Conservation (phyloP, 768 basidiomycete genomes). For the Suillus brevipes region DNA sequence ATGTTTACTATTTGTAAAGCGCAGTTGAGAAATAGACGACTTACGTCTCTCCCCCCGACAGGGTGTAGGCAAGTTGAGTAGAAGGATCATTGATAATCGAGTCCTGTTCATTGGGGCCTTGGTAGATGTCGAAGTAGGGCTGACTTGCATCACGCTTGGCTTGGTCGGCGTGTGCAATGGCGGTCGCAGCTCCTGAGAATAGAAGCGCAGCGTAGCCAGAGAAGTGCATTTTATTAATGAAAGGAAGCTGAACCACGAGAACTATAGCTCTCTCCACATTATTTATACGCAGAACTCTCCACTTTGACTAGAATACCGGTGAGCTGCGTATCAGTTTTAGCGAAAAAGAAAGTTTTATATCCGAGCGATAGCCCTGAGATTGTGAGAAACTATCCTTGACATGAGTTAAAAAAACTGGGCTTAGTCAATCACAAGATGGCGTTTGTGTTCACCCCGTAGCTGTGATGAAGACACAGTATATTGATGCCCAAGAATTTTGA, state of each 20-base stretch:
- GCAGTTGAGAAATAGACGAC: background rate
- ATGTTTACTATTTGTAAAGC: background rate
- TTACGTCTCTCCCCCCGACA: slow-evolving; percentile 18
- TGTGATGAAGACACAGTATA: background rate
- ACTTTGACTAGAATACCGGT: background rate
- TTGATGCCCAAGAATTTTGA: background rate
- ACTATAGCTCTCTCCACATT: background rate
- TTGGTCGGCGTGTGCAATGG: slow-evolving; percentile 5
- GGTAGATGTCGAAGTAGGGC: slow-evolving; percentile 17
- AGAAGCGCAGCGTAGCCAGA: slow-evolving; percentile 9
- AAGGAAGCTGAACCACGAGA: slow-evolving; percentile 11
- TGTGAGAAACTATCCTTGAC: slow-evolving; percentile 7
- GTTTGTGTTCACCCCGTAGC: background rate
- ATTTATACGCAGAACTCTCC: background rate
- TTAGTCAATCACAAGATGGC: background rate
- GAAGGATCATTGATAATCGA: slow-evolving; percentile 15
- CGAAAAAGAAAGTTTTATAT: background rate
- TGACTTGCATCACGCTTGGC: slow-evolving; percentile 13
- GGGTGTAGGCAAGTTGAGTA: slow-evolving; percentile 17
- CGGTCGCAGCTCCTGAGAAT: slow-evolving; percentile 8
- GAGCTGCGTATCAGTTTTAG: background rate
- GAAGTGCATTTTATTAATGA: slow-evolving; percentile 12
- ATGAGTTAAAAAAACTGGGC: background rate
- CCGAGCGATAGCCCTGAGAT: slow-evolving; percentile 1
- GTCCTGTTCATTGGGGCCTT: slow-evolving; percentile 15